These are phyloP conservation scores for Phytophthora sp. DNA, from an alignment of 352 stramenopile species.

Conservation along the genomic window DNA sequence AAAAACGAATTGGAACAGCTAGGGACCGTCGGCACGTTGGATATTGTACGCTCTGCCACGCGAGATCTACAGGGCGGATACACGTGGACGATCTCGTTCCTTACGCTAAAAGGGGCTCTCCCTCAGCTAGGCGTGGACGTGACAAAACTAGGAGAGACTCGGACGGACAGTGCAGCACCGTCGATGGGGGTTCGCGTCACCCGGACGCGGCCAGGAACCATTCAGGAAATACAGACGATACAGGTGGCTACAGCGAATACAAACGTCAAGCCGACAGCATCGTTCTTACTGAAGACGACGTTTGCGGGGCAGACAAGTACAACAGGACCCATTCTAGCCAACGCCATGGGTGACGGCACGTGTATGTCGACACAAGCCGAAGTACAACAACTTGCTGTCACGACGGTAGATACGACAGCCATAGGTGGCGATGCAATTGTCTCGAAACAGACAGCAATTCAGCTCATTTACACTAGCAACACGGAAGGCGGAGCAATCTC, in stretches of 20 bases:
- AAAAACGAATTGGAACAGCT: constrained; percentile 64
- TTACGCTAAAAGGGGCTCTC: constrained; percentile 68
- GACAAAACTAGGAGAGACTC: constrained; percentile 55
- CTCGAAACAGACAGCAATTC: constrained; percentile 84
- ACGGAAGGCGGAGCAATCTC: constrained; percentile 49
- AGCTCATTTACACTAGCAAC: constrained; percentile 88
- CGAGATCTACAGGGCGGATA: constrained; percentile 89
- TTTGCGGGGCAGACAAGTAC: constrained; percentile 54
- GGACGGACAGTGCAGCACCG: constrained; percentile 41
- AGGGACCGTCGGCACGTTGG: constrained; percentile 54
- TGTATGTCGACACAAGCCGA: constrained; percentile 77
- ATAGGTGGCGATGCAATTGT: constrained; percentile 90
- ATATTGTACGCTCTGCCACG: constrained; percentile 59
- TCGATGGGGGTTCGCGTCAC: constrained; percentile 62
- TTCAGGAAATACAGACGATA: constrained; percentile 75
- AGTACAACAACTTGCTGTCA: constrained; percentile 92
- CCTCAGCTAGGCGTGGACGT: constrained; percentile 38
- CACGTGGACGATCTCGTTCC: constrained; percentile 95
- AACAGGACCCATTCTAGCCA: constrained; percentile 87
- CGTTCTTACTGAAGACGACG: constrained; percentile 53
- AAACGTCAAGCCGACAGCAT: constrained; percentile 42
- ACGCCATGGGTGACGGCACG: constrained; percentile 61
- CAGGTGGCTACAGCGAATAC: constrained; percentile 53
- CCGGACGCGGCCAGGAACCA: constrained; percentile 48
- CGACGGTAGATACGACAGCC: constrained; percentile 90